These are phyloP conservation scores for Ascobolus immersus DNA, from an alignment of 495 filamentous ascomycete species.

Conservation along the genomic window DNA sequence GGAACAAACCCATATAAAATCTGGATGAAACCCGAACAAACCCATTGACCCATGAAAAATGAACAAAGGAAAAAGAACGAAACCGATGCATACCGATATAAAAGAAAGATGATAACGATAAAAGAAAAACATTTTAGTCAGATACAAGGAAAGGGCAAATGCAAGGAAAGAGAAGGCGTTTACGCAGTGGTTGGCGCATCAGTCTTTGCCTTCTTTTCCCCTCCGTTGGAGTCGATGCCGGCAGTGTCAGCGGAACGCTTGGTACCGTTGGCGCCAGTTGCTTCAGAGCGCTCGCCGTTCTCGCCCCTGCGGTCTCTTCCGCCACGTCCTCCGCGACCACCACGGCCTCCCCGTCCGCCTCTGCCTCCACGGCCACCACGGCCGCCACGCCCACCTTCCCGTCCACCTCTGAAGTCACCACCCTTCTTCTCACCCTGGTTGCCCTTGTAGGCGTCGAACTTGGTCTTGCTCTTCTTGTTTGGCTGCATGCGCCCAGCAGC, in stretches of 20 bases:
- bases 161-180: not conserved
- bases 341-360: slow-evolving; percentile 20
- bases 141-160: not conserved
- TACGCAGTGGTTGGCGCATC: not conserved
- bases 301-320: slow-evolving; percentile 18
- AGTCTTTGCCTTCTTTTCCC: slow-evolving; percentile 8
- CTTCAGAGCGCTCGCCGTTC: slow-evolving; percentile 9
- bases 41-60: too few species aligned
- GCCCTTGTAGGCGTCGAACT: slow-evolving; percentile 9
- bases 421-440: slow-evolving; percentile 8
- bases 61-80: not conserved
- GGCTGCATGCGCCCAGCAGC: slow-evolving; percentile 41
- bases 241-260: slow-evolving; percentile 3
- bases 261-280: slow-evolving; percentile 1
- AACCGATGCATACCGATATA: not conserved
- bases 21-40: too few species aligned
- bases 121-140: not conserved
- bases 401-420: slow-evolving; percentile 29
- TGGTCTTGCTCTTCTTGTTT: slow-evolving; percentile 18
- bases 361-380: slow-evolving; percentile 20
- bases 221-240: slow-evolving; percentile 2
- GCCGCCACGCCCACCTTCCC: slow-evolving; percentile 22
- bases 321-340: slow-evolving; percentile 16
- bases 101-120: not conserved
- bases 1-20: too few species aligned